These are phyloP conservation scores for Asterella californica DNA, from an alignment of 225 moss, liverwort and hornwort genomes.

Conservation along the genomic window DNA sequence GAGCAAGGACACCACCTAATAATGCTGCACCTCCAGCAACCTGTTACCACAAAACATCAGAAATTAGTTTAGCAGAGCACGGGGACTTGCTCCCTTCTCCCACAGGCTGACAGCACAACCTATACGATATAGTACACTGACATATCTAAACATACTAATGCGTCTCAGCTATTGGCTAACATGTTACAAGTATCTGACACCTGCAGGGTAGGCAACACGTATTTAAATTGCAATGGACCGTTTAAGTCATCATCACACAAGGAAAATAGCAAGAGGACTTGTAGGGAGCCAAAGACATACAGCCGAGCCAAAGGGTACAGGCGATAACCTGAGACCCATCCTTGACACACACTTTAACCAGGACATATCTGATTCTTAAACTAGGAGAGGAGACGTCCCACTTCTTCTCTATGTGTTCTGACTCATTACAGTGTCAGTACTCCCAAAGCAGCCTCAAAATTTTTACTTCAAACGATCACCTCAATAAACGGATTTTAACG, in stretches of 20 bases:
- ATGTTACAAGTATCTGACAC: not conserved
- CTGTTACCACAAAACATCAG: not conserved
- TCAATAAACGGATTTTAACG: no score
- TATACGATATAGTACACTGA: not conserved
- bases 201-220: not conserved
- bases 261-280: not conserved
- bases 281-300: not conserved
- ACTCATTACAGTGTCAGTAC: not conserved
- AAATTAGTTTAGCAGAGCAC: not conserved
- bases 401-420: not conserved
- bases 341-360: no score
- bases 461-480: no score
- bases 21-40: not conserved
- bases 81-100: not conserved
- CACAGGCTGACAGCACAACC: not conserved
- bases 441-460: no score
- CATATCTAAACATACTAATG: no score
- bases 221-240: not conserved
- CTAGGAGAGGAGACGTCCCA: not conserved
- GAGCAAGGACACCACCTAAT: conserved; percentile 5
- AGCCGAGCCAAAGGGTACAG: no score
- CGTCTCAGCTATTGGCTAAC: no score
- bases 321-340: no score
- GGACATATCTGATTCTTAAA: no score
- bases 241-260: not conserved